phyloP scores from a whole-genome alignment of 2,329 filamentous ascomycete species.

The Reticulascus tulasneorum region DNA sequence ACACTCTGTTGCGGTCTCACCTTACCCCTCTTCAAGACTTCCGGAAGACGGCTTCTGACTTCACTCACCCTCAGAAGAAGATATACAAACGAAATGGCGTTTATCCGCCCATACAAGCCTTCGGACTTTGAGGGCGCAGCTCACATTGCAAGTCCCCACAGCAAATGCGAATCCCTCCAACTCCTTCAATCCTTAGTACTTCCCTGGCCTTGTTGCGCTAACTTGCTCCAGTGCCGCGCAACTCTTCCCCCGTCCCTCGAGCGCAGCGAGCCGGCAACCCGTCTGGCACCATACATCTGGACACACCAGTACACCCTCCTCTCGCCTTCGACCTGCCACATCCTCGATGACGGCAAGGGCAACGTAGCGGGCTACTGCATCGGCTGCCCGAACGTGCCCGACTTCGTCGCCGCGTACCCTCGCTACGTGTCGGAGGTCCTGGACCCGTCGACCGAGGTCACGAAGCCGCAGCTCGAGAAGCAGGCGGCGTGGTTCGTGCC shows the following conservation, averaged over 20 bases:
- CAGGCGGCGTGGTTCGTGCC: slow-evolving; percentile 26
- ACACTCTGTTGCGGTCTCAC: too few relatives aligned
- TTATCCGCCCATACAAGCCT: slow-evolving; percentile 36
- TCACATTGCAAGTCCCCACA: slow-evolving; percentile 31
- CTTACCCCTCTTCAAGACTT: too few relatives aligned
- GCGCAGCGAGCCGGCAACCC: slow-evolving; percentile 26
- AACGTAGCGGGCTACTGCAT: slow-evolving; percentile 46
- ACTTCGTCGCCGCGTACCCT: slow-evolving; percentile 33
- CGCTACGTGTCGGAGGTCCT: slow-evolving; percentile 34
- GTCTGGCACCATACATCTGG: slow-evolving; percentile 46
- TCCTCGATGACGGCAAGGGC: slow-evolving; percentile 44
- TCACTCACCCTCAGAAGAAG: too few relatives aligned
- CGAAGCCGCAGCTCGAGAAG: slow-evolving; percentile 19
- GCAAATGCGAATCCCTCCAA: not conserved
- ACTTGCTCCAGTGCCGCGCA: slow-evolving; percentile 35
- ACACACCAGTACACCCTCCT: slow-evolving; percentile 46
- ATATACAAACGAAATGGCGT: slow-evolving; percentile 39
- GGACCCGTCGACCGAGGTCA: slow-evolving; percentile 18
- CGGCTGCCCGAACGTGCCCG: slow-evolving; percentile 37
- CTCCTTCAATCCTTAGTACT: not conserved
- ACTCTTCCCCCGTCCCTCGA: slow-evolving; percentile 42
- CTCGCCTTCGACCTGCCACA: slow-evolving; percentile 39
- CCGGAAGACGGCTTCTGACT: too few relatives aligned
- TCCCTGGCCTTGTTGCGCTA: not conserved
- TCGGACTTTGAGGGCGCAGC: slow-evolving; percentile 36